Base-by-base conservation (phyloP, 116 monocot species). In the Posidonia oceanica region DNA sequence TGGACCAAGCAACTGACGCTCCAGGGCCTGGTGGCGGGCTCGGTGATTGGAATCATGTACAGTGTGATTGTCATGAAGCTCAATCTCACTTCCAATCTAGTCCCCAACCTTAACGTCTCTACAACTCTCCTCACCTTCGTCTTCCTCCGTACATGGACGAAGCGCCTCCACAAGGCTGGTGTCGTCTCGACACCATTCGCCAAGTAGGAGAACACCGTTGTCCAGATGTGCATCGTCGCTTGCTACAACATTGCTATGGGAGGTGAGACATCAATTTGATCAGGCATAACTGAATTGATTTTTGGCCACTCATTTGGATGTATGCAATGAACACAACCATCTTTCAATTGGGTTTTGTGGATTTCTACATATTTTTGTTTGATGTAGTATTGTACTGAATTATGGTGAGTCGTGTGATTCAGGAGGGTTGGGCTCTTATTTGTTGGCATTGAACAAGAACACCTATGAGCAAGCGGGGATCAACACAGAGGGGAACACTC, bases 361-460 rank as follows among this genome's bases (percentile, higher is more conserved):
- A 12, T 54, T 36, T 54, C 20, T 3, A 44, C n/a, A n/a, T n/a
- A 20, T 61, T 63, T 29, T 41, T 64, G 22, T 1, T 40, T 22
- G 56, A 23, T 71, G 48, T 69, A 60, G 17, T n/a, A n/a, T n/a
- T n/a, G n/a, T 69, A 23, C 61, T 44, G 4, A 18, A 13, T 38
- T 70, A 14, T 52, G 39, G 44, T 36, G 51, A 14, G 65, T 38
- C 72, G 70, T 52, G 78, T 66, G 67, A 67, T 60, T 13, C 71
- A 94, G 94, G 94, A 74, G 94, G 94, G 59, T 94, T 94, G 77
- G 94, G 94, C 14, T 90, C 90, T 13, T 94, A 89, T 75, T 63
- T 94, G n/a, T 42, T 94, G 80, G 90, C 73, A 54, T 53, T 94
- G 72, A 88, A 84, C 83, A 90, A 90, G 82, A 83, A 74, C 62